phyloP scores from a whole-genome alignment of 371 early-diverging fungal species.

The Apophysomyces sp. region DNA sequence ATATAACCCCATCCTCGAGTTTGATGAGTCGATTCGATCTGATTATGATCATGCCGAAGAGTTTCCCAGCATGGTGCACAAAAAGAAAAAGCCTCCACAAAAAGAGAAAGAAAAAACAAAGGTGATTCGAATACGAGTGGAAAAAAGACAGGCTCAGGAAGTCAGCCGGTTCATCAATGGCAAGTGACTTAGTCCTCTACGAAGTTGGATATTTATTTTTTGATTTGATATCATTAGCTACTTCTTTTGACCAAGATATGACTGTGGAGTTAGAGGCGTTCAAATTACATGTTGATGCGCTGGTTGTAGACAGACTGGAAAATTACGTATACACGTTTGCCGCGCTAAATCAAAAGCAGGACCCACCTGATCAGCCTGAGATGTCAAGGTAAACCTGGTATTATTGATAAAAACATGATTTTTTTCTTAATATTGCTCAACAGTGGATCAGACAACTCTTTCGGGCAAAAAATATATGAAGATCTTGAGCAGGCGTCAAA shows the following conservation, averaged over 20 bases:
- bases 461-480: slow-evolving; percentile 22
- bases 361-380: neutral
- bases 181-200: neutral
- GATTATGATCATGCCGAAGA: slow-evolving; percentile 20
- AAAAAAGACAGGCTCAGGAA: slow-evolving; percentile 25
- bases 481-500: slow-evolving; percentile 18
- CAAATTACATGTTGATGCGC: slow-evolving; percentile 48
- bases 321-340: slow-evolving; percentile 30
- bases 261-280: slow-evolving; percentile 52
- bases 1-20: slow-evolving; percentile 38
- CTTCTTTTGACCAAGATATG: slow-evolving; percentile 37
- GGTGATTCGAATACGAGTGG: slow-evolving; percentile 22
- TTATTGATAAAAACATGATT: neutral
- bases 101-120: neutral
- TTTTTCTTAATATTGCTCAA: neutral
- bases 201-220: neutral
- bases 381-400: neutral
- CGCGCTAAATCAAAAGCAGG: neutral
- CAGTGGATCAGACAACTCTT: slow-evolving; percentile 8
- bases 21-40: slow-evolving; percentile 24
- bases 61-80: slow-evolving; percentile 17
- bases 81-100: neutral
- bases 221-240: slow-evolving; percentile 1
- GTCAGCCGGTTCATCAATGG: slow-evolving; percentile 18
- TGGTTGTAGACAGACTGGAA: slow-evolving; percentile 49